Evolutionary conservation across 2,329 filamentous ascomycete species (phyloP), one percentile per base, ranked within the genome.

Genomic region (Bipolaris gigantea): DNA sequence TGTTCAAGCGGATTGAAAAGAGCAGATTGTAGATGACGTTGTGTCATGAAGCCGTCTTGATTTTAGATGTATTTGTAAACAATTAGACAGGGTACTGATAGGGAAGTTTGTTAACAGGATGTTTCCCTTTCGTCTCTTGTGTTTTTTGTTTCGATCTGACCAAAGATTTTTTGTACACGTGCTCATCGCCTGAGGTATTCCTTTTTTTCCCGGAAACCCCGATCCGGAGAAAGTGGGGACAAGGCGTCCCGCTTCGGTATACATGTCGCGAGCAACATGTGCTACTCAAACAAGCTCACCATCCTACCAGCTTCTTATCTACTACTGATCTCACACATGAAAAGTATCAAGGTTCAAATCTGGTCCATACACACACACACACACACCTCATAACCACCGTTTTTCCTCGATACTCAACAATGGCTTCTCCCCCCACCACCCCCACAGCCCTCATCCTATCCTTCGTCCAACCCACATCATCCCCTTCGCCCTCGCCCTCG

Each of bases 1-100:
- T 89, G 64, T 81, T 89, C 66, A 87, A 83, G 80, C 83, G 81
- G 63, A 80, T 85, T 56, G 79, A 82, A 59, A 81, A 80, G 76
- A 80, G 79, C 59, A 84, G 82, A 73, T 67, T 84, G 64, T 83
- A 69, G 18, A 49, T 18, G 15, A 15, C 13, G 40, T 44, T 36
- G 13, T 36, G 15, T 36, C 19, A 25, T 27, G 15, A 27, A 9
- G 7, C 15, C 36, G 33, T 35, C 13, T 36, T 36, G 16, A 30
- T 42, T 9, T 18, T 40, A 40, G 36, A 40, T 54, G 49, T 47
- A 43, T 43, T 52, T 43, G 7, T 53, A 53, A 21, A 25, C 34
- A 32, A 43, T 33, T 41, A 48, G 38, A 43, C 19, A 46, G 18
- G 34, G 21, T 34, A 23, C 34, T 25, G n/a, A 25, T 25, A 23